Evolutionary conservation across 805 yeast species (phyloP).

Genomic region (Ogataea philodendri): DNA sequence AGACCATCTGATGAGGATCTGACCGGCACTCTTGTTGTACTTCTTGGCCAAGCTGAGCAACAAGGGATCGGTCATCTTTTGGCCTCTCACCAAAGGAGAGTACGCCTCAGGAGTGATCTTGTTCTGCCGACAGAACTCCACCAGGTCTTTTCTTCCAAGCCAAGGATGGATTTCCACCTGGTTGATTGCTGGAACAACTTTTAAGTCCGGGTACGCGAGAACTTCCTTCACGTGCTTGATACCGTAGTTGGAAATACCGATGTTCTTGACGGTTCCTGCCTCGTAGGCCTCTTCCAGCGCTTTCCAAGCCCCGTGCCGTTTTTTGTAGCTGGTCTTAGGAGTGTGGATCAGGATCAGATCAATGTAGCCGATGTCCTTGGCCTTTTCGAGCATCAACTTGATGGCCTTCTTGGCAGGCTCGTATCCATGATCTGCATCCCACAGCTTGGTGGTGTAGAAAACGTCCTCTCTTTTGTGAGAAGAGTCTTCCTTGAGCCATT

Average conservation of each 20-base stretch:
- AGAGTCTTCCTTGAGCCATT: constrained; percentile 34
- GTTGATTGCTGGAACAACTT: constrained; percentile 44
- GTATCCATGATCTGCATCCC: constrained; percentile 33
- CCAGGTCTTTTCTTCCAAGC: constrained; percentile 44
- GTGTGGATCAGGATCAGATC: constrained; percentile 56
- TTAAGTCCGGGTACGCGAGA: constrained; percentile 43
- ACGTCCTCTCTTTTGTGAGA: constrained; percentile 36
- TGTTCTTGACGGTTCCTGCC: constrained; percentile 46
- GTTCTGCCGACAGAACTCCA: constrained; percentile 41
- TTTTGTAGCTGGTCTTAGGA: constrained; percentile 43
- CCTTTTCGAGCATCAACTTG: constrained; percentile 39
- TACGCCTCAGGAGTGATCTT: constrained; percentile 58
- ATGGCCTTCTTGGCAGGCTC: constrained; percentile 42
- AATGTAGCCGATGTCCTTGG: constrained; percentile 46
- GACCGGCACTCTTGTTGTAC: constrained; percentile 49
- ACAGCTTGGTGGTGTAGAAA: constrained; percentile 42
- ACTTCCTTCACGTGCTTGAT: constrained; percentile 54
- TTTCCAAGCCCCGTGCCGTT: constrained; percentile 49
- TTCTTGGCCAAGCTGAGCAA: constrained; percentile 45
- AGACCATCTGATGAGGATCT: constrained; percentile 67
- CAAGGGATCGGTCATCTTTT: constrained; percentile 42
- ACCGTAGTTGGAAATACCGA: constrained; percentile 74
- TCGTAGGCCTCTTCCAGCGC: constrained; percentile 57
- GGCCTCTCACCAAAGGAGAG: constrained; percentile 61
- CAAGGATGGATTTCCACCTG: constrained; percentile 53